Conservation (phyloP, 139 green algal genomes). For the Trebouxia sp. region DNA sequence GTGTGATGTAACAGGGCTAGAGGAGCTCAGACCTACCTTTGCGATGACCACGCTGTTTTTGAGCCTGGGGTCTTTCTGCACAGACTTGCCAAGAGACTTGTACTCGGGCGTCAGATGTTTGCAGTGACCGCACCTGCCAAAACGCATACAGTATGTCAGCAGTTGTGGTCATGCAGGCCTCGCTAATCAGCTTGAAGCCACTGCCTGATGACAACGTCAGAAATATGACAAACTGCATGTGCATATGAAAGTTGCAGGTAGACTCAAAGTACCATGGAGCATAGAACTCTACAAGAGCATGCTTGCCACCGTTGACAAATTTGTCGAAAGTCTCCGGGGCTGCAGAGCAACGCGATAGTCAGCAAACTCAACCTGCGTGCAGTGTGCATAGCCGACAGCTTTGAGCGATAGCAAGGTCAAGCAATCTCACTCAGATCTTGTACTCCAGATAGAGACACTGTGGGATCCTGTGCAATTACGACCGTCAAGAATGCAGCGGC, state of each 20-base stretch:
- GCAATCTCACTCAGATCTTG: conserved; percentile 49
- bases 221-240: no score
- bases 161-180: no score
- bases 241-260: not conserved
- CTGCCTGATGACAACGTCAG: no score
- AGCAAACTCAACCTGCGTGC: no score
- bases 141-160: no score
- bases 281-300: conserved; percentile 78
- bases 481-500: not conserved
- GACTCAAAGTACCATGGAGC: conserved; percentile 56
- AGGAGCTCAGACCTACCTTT: conserved; percentile 55
- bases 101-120: conserved; percentile 70
- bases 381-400: no score
- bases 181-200: no score
- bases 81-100: conserved; percentile 67
- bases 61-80: conserved; percentile 66
- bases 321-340: conserved; percentile 69
- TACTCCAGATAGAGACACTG: conserved; percentile 44
- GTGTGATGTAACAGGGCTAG: not conserved
- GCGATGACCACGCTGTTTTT: conserved; percentile 74
- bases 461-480: conserved; percentile 44
- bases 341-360: conserved; percentile 43
- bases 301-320: conserved; percentile 63
- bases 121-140: conserved; percentile 74
- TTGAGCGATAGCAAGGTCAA: not conserved